Percentiles rank a stretch among this genome's conserved stretches.
phyloP scores from a whole-genome alignment of 192 early-diverging fungal genomes.

The Podila epicladia region DNA sequence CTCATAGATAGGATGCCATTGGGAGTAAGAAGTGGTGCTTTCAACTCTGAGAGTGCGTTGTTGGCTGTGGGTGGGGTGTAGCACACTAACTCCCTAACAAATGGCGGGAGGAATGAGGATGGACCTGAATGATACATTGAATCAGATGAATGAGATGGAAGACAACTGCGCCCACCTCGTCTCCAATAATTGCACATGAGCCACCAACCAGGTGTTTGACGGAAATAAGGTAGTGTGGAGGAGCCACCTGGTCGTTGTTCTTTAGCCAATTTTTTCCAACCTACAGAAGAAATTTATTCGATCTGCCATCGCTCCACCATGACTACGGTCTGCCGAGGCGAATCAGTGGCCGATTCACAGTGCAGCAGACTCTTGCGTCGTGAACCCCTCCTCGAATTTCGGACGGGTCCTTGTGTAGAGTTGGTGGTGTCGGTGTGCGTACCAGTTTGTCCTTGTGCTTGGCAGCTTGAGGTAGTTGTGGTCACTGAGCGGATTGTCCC shows the following conservation, averaged over 20 bases:
- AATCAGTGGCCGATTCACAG: background rate
- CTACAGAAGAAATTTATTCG: constrained; percentile 11
- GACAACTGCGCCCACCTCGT: too few relatives aligned
- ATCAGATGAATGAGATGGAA: background rate
- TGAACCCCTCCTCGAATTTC: background rate
- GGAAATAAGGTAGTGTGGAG: too few relatives aligned
- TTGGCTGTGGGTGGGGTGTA: constrained; percentile 2
- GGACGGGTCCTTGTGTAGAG: background rate
- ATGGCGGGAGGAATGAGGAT: constrained; percentile 19
- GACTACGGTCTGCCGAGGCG: background rate
- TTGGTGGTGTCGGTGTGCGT: background rate
- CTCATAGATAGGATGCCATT: too few relatives aligned
- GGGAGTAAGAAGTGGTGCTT: too few relatives aligned
- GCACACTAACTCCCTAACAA: constrained; percentile 29
- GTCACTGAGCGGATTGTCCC: constrained; percentile 29
- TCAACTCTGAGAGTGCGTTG: background rate
- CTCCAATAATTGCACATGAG: too few relatives aligned
- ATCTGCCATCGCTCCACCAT: constrained; percentile 38
- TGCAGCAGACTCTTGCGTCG: background rate
- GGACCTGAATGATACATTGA: background rate
- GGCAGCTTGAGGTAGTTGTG: background rate
- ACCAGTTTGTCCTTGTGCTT: background rate
- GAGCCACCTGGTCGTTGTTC: too few relatives aligned
- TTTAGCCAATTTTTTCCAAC: too few relatives aligned
- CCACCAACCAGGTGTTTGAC: too few relatives aligned